Conservation (phyloP, 805 yeast species). For the Dipodascopsis tothii region DNA sequence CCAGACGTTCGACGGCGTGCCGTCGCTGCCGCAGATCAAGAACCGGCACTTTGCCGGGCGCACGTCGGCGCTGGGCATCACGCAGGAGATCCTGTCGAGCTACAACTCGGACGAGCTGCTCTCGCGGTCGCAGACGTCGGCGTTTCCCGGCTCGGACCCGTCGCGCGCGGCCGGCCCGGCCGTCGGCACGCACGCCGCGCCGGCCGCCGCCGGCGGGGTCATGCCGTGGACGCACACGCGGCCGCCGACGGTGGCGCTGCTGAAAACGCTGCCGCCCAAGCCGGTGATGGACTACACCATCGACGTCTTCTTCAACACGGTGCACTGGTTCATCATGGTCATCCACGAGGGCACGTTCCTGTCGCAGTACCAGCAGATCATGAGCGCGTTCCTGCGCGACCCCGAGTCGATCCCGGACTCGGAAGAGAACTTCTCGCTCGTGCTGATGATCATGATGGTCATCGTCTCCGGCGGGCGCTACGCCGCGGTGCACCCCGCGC, state of each 20-base stretch:
- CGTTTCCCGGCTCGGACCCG: constrained; percentile 1
- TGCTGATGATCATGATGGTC: constrained; percentile 6
- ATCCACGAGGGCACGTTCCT: constrained; percentile 10
- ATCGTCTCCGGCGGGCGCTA: constrained; percentile 9
- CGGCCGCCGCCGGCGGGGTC: neutral
- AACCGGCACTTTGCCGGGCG: neutral
- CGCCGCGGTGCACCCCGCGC: constrained; percentile 8
- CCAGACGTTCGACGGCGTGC: too few species aligned
- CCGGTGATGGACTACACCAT: constrained; percentile 11
- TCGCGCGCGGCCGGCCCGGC: neutral
- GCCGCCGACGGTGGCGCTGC: constrained; percentile 6
- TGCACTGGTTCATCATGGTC: constrained; percentile 14
- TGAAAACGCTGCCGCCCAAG: constrained; percentile 13
- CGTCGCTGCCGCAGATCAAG: too few species aligned
- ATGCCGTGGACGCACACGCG: constrained; percentile 9
- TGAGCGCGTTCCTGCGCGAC: constrained; percentile 5
- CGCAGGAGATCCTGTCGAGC: neutral
- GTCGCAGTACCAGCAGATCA: constrained; percentile 3
- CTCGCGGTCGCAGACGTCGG: neutral
- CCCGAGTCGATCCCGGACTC: constrained; percentile 9
- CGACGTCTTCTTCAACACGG: constrained; percentile 11
- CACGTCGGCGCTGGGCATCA: neutral
- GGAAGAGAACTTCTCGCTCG: constrained; percentile 8
- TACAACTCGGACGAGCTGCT: constrained; percentile 1
- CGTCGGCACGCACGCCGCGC: neutral